Base-by-base conservation (phyloP, 208 protist species). In the Lotmaria passim region DNA sequence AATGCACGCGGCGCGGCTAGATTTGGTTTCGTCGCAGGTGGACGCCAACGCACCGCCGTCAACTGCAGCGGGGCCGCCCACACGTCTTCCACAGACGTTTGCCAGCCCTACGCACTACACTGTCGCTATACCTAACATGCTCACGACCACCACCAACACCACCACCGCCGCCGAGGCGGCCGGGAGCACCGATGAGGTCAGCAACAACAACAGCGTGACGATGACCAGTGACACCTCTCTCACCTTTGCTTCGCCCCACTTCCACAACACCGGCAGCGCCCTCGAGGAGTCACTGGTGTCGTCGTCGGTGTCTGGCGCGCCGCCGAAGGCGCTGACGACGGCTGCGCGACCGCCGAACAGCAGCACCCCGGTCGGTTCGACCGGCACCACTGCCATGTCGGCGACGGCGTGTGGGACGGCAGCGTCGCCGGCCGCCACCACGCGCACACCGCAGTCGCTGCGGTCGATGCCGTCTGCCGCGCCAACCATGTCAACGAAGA, bases 151-250 rank as follows among this genome's bases (percentile, higher is more conserved):
- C 38, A 21, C 21, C 46, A 4, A 3, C n/a, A 6, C 23, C 26
- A 24, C 23, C 19, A 41, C 48, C 51, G 39, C 38, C 63, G 24
- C 48, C 39, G 28, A 30, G 11, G 33, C 48, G 14, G 51, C 30
- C 21, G 52, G 1, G 3, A 56, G 14, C 31, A 31, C 28, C 12
- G 39, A 15, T 26, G 38, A 61, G 17, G 21, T 26, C 15, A 36
- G 48, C 51, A 52, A 41, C 63, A 57, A 34, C 63, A 60, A 7
- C 24, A 69, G 28, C 63, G 30, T 11, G 51, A 38, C 30, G 4
- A 38, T 26, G 33, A 30, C 23, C 34, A 68, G 48, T 36, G 48
- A 38, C 17, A 51, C 26, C 21, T 70, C 39, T 21, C n/a, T 43
- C 23, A 61, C 64, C 6, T 53, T 60, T 19, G 28, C 34, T 7